Base-by-base conservation (phyloP, 2,329 filamentous ascomycete species). In the Pseudomassariella vexata region DNA sequence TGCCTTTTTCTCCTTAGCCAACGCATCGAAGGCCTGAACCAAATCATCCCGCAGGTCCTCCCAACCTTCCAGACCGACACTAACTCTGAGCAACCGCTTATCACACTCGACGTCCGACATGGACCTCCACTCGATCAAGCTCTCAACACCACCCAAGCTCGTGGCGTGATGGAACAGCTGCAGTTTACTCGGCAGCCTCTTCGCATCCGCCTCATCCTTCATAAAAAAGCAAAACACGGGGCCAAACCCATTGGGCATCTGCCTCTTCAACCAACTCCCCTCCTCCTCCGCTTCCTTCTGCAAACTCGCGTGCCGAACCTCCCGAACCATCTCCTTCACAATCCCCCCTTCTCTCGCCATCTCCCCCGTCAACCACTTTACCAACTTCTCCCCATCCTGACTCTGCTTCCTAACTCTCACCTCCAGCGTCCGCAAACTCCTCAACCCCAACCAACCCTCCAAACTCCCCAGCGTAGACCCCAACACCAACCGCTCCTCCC, bases 161-260 rank as follows among this genome's bases (percentile, higher is more conserved):
- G 92, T 98, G 5, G 92, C 92, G 59, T 98, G 92, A 48, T 95
- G 86, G 65, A 96, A 96, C 26, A 95, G 70, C 3, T 68, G 55
- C 54, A 96, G 61, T 57, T 85, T 84, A 50, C 81, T 84, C 4
- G 92, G 92, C 41, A 98, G 60, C 19, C 65, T 58, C 43, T 70
- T 74, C 4, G 92, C 89, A 31, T 73, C 52, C 1, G 66, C 62
- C 39, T 73, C 66, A 3, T 70, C 63, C 48, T 73, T 73, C 63
- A 85, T 70, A 37, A 70, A 69, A 16, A 96, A 68, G 4, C 82
- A 73, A 52, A 96, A 96, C 6, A 96, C 90, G 2, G 92, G 84
- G 0, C 89, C 88, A 55, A 79, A 95, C 0, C 92, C 92, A 43
- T 77, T 75, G 1, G 89, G 87, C 92, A 98, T 95, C 67, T 96